Evolutionary conservation across 805 yeast species (phyloP).

Genomic region (Lipomyces kockii): DNA sequence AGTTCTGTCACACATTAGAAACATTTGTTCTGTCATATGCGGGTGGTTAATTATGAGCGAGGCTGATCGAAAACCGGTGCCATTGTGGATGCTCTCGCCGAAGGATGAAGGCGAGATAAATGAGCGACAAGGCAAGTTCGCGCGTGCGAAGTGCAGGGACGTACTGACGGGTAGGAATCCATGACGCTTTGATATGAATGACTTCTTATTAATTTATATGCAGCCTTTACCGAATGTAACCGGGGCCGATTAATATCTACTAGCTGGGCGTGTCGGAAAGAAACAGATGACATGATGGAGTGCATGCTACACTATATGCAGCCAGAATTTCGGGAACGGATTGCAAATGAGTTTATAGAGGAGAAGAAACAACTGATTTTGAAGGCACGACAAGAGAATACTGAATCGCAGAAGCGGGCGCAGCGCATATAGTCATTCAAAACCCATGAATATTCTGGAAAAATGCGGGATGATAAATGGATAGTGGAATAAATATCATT

Average conservation of each 20-base stretch:
- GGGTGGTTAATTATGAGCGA: not conserved
- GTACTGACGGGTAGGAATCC: conserved; percentile 17
- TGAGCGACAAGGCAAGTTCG: conserved; percentile 20
- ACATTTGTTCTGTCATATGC: not conserved
- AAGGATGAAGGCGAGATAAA: conserved; percentile 25
- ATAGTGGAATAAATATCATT: not conserved
- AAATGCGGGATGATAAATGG: not conserved
- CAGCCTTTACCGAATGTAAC: conserved; percentile 68
- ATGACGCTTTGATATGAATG: not conserved
- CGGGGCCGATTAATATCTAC: conserved; percentile 65
- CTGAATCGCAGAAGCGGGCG: not conserved
- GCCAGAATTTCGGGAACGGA: conserved; percentile 64
- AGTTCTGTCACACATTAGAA: not conserved
- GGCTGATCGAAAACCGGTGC: conserved; percentile 17
- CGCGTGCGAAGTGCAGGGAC: conserved; percentile 26
- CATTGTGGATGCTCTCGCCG: conserved; percentile 34
- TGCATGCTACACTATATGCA: conserved; percentile 65
- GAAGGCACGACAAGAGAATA: conserved; percentile 34
- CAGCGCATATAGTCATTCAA: not conserved
- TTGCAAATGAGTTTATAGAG: conserved; percentile 65
- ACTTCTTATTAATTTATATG: not conserved
- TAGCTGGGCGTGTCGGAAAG: conserved; percentile 66
- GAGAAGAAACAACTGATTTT: conserved; percentile 53
- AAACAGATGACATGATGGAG: conserved; percentile 60
- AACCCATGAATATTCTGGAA: not conserved